These are phyloP conservation scores for Cytospora leucostoma DNA, from an alignment of 2,329 filamentous ascomycete species.

Conservation along the genomic window DNA sequence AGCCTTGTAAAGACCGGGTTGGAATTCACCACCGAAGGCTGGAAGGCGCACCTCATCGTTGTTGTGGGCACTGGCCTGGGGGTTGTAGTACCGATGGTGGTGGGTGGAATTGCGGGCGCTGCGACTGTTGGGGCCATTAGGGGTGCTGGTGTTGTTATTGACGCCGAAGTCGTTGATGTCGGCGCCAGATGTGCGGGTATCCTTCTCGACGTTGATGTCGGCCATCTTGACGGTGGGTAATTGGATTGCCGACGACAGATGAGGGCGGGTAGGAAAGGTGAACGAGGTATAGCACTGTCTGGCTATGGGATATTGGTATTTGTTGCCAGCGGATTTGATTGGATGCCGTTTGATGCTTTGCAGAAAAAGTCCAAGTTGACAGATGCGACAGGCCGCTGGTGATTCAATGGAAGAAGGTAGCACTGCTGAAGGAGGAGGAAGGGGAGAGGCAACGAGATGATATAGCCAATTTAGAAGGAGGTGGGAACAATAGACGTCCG, in stretches of 20 bases:
- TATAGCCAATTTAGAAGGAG: background rate
- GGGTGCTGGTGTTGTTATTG: background rate
- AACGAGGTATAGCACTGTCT: background rate
- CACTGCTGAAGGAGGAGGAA: background rate
- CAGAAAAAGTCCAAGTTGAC: background rate
- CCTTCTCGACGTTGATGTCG: slow-evolving; percentile 23
- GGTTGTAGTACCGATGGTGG: slow-evolving; percentile 39
- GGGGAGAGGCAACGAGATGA: background rate
- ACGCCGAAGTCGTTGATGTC: slow-evolving; percentile 9
- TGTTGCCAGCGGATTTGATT: background rate
- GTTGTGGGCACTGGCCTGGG: slow-evolving; percentile 38
- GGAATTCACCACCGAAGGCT: slow-evolving; percentile 72
- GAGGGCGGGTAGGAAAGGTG: background rate
- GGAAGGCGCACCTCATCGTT: slow-evolving; percentile 45
- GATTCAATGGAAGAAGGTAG: background rate
- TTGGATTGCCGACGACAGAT: background rate
- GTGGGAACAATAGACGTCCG: background rate
- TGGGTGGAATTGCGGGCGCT: slow-evolving; percentile 10
- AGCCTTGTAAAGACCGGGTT: slow-evolving; percentile 67
- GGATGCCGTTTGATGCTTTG: background rate
- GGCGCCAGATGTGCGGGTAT: slow-evolving; percentile 19
- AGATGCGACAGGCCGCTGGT: background rate
- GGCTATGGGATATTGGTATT: background rate
- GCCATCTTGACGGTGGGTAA: slow-evolving; percentile 13
- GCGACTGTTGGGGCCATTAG: background rate